A percentile compares a stretch with the other conserved stretches of the same genome.
phyloP scores from a whole-genome alignment of 2,329 filamentous ascomycete genomes.

The Nigrograna mackinnonii region DNA sequence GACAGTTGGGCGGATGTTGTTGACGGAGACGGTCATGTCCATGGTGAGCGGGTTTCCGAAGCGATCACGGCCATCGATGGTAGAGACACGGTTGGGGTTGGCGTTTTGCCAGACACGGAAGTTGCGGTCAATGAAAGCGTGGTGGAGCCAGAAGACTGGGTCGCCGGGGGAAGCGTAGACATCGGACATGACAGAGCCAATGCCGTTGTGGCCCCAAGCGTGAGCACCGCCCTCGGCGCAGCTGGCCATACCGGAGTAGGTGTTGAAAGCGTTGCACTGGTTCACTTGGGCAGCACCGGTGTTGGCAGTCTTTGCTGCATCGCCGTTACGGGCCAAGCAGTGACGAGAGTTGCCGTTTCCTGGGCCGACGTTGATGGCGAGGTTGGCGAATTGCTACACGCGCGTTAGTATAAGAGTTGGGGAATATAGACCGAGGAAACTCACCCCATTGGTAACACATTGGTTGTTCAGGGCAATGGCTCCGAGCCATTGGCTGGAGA shows the following conservation, averaged over 20 bases:
- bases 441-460: slow-evolving; percentile 38
- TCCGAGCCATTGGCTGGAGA: slow-evolving; percentile 31
- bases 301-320: slow-evolving; percentile 27
- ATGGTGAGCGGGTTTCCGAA: slow-evolving; percentile 25
- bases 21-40: slow-evolving; percentile 29
- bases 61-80: slow-evolving; percentile 45
- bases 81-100: slow-evolving; percentile 21
- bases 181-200: slow-evolving; percentile 39
- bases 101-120: slow-evolving; percentile 56
- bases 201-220: slow-evolving; percentile 40
- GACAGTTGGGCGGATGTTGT: slow-evolving; percentile 28
- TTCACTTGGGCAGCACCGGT: slow-evolving; percentile 29
- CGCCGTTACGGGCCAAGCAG: slow-evolving; percentile 34
- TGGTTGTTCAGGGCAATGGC: slow-evolving; percentile 22
- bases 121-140: slow-evolving; percentile 53
- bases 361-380: slow-evolving; percentile 34
- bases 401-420: not conserved
- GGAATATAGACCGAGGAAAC: slow-evolving; percentile 8
- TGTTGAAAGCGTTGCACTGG: slow-evolving; percentile 24
- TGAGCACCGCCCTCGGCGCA: slow-evolving; percentile 35
- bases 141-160: slow-evolving; percentile 54
- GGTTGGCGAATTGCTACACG: slow-evolving; percentile 33
- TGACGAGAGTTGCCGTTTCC: slow-evolving; percentile 27
- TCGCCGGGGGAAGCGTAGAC: slow-evolving; percentile 36
- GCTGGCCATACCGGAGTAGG: slow-evolving; percentile 31